Conservation (phyloP, 257 asterid genomes). For the Solanum lycopersicoides region DNA sequence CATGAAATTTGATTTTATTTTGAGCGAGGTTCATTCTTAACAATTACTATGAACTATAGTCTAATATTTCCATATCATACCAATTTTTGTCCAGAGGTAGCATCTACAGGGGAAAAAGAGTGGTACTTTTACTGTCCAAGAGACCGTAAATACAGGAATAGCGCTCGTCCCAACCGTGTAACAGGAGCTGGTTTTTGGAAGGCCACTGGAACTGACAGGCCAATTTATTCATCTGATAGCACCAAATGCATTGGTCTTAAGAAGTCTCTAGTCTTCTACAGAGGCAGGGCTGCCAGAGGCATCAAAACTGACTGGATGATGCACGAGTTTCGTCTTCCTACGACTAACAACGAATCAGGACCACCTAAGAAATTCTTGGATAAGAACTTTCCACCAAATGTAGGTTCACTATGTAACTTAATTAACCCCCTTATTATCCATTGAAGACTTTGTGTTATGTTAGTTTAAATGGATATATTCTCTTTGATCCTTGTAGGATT, state of each 20-base stretch:
- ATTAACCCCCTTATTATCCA: background rate
- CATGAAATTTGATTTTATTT: background rate
- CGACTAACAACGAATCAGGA: constrained; percentile 27
- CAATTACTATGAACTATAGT: background rate
- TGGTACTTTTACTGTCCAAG: constrained; percentile 92
- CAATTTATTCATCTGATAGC: constrained; percentile 63
- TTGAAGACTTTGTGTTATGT: background rate
- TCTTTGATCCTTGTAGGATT: constrained; percentile 40
- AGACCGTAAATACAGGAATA: constrained; percentile 80
- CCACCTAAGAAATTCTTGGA: constrained; percentile 33
- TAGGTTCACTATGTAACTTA: constrained; percentile 6
- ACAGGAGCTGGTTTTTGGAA: constrained; percentile 96
- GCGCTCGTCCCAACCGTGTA: constrained; percentile 77
- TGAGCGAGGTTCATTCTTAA: background rate
- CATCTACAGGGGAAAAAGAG: constrained; percentile 74
- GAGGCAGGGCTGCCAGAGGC: constrained; percentile 95
- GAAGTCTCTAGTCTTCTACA: constrained; percentile 85
- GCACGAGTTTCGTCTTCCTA: constrained; percentile 86
- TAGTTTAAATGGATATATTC: background rate
- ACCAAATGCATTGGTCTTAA: constrained; percentile 77
- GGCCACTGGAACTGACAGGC: constrained; percentile 91
- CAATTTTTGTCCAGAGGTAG: constrained; percentile 31
- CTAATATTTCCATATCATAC: background rate
- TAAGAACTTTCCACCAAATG: constrained; percentile 58
- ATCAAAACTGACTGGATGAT: constrained; percentile 95